Percentiles rank a stretch among this genome's conserved stretches.
phyloP scores from a whole-genome alignment of 2,329 filamentous ascomycete species.

The Alternaria tenuissima region DNA sequence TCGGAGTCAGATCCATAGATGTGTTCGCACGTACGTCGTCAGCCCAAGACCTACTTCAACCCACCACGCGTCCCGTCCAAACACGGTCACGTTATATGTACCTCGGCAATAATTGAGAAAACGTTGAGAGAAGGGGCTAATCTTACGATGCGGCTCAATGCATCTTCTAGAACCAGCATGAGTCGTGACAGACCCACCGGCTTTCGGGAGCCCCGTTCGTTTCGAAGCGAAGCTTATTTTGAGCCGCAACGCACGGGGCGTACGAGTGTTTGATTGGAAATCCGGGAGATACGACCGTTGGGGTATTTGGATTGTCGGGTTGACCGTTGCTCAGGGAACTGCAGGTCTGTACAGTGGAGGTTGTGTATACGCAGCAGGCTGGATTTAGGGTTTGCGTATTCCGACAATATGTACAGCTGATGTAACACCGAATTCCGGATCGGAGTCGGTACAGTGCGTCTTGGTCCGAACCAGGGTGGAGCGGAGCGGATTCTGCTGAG shows the following conservation, averaged over 20 bases:
- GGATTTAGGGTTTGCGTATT: background rate
- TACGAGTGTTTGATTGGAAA: background rate
- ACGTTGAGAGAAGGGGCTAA: conserved; percentile 10
- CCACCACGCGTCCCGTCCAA: background rate
- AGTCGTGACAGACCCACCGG: conserved; percentile 25
- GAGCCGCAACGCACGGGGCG: conserved; percentile 6
- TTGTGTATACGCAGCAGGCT: background rate
- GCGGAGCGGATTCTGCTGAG: conserved; percentile 4
- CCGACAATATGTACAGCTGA: background rate
- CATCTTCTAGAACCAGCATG: conserved; percentile 25
- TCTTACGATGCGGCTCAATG: conserved; percentile 22
- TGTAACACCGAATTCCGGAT: background rate
- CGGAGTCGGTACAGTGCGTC: conserved; percentile 3
- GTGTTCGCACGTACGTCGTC: background rate
- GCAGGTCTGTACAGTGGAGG: background rate
- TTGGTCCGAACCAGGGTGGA: conserved; percentile 3
- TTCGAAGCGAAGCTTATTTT: conserved; percentile 10
- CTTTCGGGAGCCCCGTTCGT: conserved; percentile 29
- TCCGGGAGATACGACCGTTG: background rate
- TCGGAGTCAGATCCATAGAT: background rate
- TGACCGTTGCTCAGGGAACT: background rate
- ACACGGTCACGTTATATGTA: background rate
- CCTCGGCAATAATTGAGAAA: conserved; percentile 6
- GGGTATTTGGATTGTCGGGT: background rate
- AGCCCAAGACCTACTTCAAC: background rate